Evolutionary conservation across 148 eudicot species (phyloP), one percentile per base, ranked within the genome.

Genomic region (Camellia sinensis): DNA sequence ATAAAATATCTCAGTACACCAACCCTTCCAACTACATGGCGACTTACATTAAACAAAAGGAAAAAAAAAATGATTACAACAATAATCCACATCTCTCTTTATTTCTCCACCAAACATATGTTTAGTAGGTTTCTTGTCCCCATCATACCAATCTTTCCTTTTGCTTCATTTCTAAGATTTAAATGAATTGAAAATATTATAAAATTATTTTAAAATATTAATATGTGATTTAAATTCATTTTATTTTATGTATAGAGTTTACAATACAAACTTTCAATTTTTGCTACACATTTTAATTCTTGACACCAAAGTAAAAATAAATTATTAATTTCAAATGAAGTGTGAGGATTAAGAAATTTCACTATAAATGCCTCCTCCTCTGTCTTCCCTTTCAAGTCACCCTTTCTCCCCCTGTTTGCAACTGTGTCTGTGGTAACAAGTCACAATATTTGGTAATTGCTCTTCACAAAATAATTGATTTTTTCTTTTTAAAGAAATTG

Each of bases 121-220:
- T 46, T 14, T 67, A 11, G 3, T 69, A 40, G 22, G 18, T 60
- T 19, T n/a, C 37, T 75, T 60, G 41, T 60, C 67, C 40, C 67
- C 67, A 19, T 60, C 54, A 61, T 50, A 29, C 37, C 41, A 75
- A n/a, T 18, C 78, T 54, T 19, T 7, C 18, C 8, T 41, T 43
- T 75, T 60, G 78, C 78, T 75, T 75, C 68, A 60, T 59, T 75
- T 60, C n/a, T 11, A 61, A 60, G 78, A 60, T 41, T 43, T 3
- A 19, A 61, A 44, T 43, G 1, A 75, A 75, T 10, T 29, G 37
- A 29, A 29, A 29, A 29, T 29, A 29, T 29, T 29, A 1, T 29
- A 29, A 29, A 29, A 29, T 29, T 29, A 29, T 29, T 29, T 29
- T 29, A 29, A 29, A 29, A 29, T 29, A 29, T 29, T 29, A 29